Percentiles rank a stretch among this genome's conserved stretches.
Conservation (phyloP, 164 flowering plant genomes). For the Santalum album region DNA sequence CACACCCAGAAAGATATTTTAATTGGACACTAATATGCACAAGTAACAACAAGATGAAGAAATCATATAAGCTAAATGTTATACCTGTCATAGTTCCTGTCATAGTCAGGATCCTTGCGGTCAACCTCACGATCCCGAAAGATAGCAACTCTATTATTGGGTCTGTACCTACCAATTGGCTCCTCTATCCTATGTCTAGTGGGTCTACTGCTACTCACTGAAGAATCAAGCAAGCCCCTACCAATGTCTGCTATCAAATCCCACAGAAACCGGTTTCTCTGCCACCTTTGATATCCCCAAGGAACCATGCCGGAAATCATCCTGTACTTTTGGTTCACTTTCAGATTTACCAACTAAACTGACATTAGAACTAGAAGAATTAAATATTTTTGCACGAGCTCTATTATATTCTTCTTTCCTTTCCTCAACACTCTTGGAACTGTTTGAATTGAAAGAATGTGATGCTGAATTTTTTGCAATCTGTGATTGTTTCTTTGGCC, state of each 20-base stretch:
- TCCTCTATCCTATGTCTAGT: conserved; percentile 64
- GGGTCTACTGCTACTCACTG: conserved; percentile 50
- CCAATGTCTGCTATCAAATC: conserved; percentile 40
- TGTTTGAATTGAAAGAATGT: conserved; percentile 39
- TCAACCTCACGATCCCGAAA: conserved; percentile 93
- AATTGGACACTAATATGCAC: neutral
- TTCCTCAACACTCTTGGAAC: conserved; percentile 85
- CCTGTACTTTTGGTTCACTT: conserved; percentile 34
- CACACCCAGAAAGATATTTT: too few species aligned
- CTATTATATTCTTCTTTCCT: conserved; percentile 92
- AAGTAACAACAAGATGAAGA: neutral
- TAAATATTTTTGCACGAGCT: conserved; percentile 93
- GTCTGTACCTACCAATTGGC: conserved; percentile 52
- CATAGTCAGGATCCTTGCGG: conserved; percentile 90
- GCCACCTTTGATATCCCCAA: conserved; percentile 35
- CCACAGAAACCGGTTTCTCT: conserved; percentile 39
- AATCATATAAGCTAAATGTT: neutral
- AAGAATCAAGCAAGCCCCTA: conserved; percentile 46
- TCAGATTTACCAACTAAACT: conserved; percentile 29
- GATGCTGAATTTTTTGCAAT: conserved; percentile 21
- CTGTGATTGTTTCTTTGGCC: conserved; percentile 57
- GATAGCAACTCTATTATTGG: conserved; percentile 83
- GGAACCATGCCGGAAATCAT: conserved; percentile 33
- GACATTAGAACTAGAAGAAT: conserved; percentile 25
- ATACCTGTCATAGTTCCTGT: conserved; percentile 91